A percentile compares a stretch with the other conserved stretches of the same genome.
Evolutionary conservation across 2,329 filamentous ascomycete species (phyloP).

Genomic region (Ceratocystis colombiana): DNA sequence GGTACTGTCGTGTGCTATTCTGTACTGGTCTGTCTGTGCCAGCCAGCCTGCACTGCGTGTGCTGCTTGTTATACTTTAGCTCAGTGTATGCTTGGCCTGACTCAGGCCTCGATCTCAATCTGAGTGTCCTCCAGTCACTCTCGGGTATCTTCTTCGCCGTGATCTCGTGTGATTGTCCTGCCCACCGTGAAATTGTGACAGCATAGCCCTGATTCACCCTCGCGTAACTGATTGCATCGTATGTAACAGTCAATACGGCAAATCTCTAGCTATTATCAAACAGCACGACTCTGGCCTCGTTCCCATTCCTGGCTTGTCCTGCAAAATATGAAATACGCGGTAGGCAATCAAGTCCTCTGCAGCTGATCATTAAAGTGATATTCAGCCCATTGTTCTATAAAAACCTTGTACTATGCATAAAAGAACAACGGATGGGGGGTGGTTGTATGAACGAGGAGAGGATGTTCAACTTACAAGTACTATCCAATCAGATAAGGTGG

Average conservation of each 20-base stretch:
- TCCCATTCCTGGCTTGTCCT: background rate
- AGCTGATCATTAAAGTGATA: background rate
- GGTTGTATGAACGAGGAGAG: background rate
- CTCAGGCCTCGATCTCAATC: background rate
- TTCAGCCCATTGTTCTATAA: background rate
- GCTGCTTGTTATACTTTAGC: background rate
- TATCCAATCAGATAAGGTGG: background rate
- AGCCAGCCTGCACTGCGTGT: background rate
- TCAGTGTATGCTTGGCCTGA: background rate
- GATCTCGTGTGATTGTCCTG: background rate
- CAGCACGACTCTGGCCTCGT: background rate
- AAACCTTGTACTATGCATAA: background rate
- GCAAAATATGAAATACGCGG: background rate
- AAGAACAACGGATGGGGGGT: background rate
- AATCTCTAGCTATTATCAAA: background rate
- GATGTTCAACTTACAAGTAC: background rate
- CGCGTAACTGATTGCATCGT: constrained; percentile 2
- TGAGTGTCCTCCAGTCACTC: background rate
- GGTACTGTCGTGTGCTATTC: constrained; percentile 1
- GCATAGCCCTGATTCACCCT: background rate
- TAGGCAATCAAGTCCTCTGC: background rate
- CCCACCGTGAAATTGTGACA: background rate
- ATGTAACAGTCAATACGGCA: background rate
- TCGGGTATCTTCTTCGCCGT: background rate
- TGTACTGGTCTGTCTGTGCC: too few relatives aligned